Conservation (phyloP, 768 basidiomycete species). For the Tylopilus subfusipes region DNA sequence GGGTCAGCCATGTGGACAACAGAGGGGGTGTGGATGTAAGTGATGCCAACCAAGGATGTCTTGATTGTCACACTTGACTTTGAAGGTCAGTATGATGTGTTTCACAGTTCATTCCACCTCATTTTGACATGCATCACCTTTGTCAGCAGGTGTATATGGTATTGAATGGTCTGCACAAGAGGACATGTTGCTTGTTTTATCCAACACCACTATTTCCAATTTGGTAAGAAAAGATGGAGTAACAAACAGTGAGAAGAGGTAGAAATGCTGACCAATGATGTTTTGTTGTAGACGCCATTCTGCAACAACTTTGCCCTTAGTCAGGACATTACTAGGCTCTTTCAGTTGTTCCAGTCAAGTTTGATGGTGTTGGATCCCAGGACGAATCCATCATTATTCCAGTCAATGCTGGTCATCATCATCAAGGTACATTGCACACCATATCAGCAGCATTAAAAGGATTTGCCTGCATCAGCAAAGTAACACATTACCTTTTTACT, state of each 20-base stretch:
- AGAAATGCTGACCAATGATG: not conserved
- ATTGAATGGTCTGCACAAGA: no score
- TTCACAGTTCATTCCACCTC: not conserved
- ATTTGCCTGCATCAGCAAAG: no score
- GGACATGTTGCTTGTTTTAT: constrained; percentile 60
- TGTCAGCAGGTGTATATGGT: constrained; percentile 48
- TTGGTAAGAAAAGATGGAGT: constrained; percentile 43
- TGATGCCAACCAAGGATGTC: constrained; percentile 53
- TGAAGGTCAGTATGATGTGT: constrained; percentile 41
- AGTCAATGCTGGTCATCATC: constrained; percentile 56
- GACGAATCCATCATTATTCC: constrained; percentile 56
- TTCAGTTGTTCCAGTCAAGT: constrained; percentile 58
- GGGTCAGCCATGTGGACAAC: no score
- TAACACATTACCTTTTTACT: no score
- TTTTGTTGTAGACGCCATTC: constrained; percentile 47
- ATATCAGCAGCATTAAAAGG: not conserved
- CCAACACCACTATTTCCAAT: constrained; percentile 65
- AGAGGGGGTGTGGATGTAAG: no score
- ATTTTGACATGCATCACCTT: not conserved
- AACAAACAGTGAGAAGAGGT: no score
- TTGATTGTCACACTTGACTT: constrained; percentile 60
- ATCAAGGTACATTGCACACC: constrained; percentile 44
- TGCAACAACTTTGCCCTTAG: constrained; percentile 64
- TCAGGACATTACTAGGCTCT: constrained; percentile 56
- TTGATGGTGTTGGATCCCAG: constrained; percentile 55